These are phyloP conservation scores for Chlorencoelia australis DNA, from an alignment of 2,329 filamentous ascomycete species.

Conservation along the genomic window DNA sequence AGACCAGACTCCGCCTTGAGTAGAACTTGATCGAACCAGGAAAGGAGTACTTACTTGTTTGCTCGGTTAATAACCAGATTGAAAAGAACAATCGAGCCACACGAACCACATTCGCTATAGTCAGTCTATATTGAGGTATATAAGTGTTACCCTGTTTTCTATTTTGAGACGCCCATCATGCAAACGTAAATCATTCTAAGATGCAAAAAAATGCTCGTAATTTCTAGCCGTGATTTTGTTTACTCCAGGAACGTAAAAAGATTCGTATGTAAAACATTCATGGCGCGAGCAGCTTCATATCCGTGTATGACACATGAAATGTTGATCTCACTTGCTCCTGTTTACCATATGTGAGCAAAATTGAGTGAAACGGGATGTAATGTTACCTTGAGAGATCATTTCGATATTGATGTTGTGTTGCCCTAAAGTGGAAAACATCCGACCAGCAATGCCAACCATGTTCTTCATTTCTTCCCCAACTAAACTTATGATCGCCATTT, in stretches of 20 bases:
- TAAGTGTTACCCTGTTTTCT: too few relatives aligned
- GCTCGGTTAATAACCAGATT: too few relatives aligned
- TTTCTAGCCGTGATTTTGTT: constrained; percentile 8
- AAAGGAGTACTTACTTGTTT: too few relatives aligned
- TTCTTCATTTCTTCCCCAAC: constrained; percentile 97
- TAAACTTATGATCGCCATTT: constrained; percentile 92
- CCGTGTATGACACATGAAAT: constrained; percentile 97
- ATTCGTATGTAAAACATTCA: constrained; percentile 94
- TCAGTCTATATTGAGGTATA: too few relatives aligned
- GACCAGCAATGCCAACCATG: constrained; percentile 86
- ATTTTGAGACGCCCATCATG: too few relatives aligned
- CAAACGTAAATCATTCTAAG: too few relatives aligned
- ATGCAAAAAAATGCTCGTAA: constrained; percentile 1
- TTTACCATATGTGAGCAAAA: constrained; percentile 1
- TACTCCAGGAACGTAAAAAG: constrained; percentile 87
- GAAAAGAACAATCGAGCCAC: too few relatives aligned
- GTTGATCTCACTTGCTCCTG: constrained; percentile 96
- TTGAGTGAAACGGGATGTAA: constrained; percentile 1
- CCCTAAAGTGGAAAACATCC: constrained; percentile 90
- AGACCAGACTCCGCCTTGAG: too few relatives aligned
- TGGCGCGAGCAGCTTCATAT: constrained; percentile 78
- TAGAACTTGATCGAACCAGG: too few relatives aligned
- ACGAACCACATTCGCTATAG: too few relatives aligned
- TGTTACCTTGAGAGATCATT: constrained; percentile 93
- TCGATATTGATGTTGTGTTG: constrained; percentile 95